Conservation (phyloP, 2,329 filamentous ascomycete genomes). For the Calcarisporium arbuscula region DNA sequence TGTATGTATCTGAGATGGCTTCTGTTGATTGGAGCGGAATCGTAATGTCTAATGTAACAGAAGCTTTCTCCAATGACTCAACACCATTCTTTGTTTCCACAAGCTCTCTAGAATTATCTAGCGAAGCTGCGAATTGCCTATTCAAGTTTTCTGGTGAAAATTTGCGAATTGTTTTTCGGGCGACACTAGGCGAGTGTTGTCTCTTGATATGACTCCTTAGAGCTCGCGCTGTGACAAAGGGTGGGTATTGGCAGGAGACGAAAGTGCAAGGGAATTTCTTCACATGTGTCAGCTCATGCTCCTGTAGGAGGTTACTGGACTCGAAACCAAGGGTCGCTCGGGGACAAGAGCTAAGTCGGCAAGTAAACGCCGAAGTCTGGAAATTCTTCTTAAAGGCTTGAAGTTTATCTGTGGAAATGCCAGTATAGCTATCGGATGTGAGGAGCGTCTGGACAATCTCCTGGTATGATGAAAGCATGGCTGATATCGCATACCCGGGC, state of each 20-base stretch:
- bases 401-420: constrained; percentile 1
- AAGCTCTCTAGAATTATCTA: too few relatives aligned
- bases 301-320: not conserved
- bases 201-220: not conserved
- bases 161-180: constrained; percentile 1
- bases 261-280: not conserved
- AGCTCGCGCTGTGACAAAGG: not conserved
- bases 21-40: too few relatives aligned
- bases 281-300: not conserved
- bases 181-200: not conserved
- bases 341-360: constrained; percentile 12
- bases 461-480: constrained; percentile 2
- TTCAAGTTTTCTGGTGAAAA: not conserved
- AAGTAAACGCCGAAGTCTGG: constrained; percentile 8
- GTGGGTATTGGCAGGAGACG: constrained; percentile 1
- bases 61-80: too few relatives aligned
- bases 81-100: too few relatives aligned
- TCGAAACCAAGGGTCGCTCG: constrained; percentile 13
- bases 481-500: too few relatives aligned
- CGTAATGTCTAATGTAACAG: too few relatives aligned
- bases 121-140: too few relatives aligned
- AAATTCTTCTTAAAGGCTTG: constrained; percentile 8
- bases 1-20: too few relatives aligned
- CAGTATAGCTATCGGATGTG: not conserved
- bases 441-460: constrained; percentile 1